phyloP scores from a whole-genome alignment of 768 basidiomycete genomes.

The Amanita pallidorosea region DNA sequence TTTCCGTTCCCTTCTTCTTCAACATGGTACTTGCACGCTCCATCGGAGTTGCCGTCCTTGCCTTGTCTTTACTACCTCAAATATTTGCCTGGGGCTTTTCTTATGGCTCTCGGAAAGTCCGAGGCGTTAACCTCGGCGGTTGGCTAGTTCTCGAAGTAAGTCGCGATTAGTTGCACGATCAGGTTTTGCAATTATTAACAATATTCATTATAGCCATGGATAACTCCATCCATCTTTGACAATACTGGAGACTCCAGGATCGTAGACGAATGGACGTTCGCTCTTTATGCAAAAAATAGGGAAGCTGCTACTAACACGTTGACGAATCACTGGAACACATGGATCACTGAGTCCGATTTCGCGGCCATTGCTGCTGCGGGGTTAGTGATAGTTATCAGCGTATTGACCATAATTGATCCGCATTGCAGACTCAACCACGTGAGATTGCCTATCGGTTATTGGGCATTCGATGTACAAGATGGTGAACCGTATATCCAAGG shows the following conservation, averaged over 20 bases:
- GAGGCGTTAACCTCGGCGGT: slow-evolving; percentile 76
- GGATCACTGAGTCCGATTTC: slow-evolving; percentile 81
- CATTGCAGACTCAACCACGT: slow-evolving; percentile 66
- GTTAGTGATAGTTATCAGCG: slow-evolving; percentile 23
- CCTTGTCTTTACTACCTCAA: slow-evolving; percentile 12
- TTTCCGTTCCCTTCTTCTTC: not conserved
- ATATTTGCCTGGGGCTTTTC: slow-evolving; percentile 41
- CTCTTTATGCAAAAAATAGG: slow-evolving; percentile 40
- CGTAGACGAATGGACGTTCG: slow-evolving; percentile 75
- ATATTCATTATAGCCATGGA: slow-evolving; percentile 46
- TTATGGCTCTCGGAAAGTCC: slow-evolving; percentile 63
- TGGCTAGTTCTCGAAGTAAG: slow-evolving; percentile 38
- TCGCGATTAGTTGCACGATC: not conserved
- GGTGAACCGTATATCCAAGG: slow-evolving; percentile 77
- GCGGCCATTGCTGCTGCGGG: slow-evolving; percentile 63
- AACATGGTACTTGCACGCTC: slow-evolving; percentile 10
- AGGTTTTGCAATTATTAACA: slow-evolving; percentile 6
- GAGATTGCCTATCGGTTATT: slow-evolving; percentile 80
- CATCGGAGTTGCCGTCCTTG: slow-evolving; percentile 8
- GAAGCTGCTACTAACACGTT: slow-evolving; percentile 39
- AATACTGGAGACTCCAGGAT: slow-evolving; percentile 46
- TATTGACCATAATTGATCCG: not conserved
- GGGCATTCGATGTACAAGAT: slow-evolving; percentile 72
- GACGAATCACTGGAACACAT: slow-evolving; percentile 67
- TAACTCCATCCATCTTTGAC: slow-evolving; percentile 68